A percentile compares a stretch with the other conserved stretches of the same genome.
phyloP scores from a whole-genome alignment of 1,139 yeast genomes.

The Suhomyces kunorum region DNA sequence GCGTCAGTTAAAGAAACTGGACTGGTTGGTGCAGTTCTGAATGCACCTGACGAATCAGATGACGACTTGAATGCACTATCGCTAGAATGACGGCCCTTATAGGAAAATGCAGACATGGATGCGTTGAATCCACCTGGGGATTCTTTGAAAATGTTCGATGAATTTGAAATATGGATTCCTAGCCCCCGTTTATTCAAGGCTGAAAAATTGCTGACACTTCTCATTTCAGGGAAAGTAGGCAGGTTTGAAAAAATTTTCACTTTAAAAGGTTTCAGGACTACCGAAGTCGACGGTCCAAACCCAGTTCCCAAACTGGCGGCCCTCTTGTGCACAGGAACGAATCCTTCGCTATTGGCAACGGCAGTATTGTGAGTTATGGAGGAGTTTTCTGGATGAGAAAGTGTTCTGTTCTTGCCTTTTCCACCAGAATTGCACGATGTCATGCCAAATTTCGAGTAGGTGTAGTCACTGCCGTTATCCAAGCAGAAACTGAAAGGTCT shows the following conservation, averaged over 20 bases:
- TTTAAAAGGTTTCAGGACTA: too few relatives aligned
- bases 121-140: too few relatives aligned
- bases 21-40: background rate
- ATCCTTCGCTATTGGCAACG: background rate
- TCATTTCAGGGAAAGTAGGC: background rate
- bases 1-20: background rate
- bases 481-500: slow-evolving; percentile 37
- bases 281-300: too few relatives aligned
- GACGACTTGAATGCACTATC: background rate
- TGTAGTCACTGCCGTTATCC: slow-evolving; percentile 36
- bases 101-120: background rate
- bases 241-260: too few relatives aligned
- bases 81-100: too few relatives aligned
- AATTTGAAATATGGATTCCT: background rate
- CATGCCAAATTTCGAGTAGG: slow-evolving; percentile 31
- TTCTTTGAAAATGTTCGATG: background rate
- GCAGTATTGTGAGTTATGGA: slow-evolving; percentile 3
- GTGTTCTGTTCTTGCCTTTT: slow-evolving; percentile 1
- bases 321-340: slow-evolving; percentile 1
- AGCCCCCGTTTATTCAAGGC: background rate
- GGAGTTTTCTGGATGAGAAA: slow-evolving; percentile 4
- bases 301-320: slow-evolving; percentile 1
- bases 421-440: slow-evolving; percentile 13
- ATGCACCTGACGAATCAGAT: background rate
- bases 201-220: slow-evolving; percentile 6